phyloP scores from a whole-genome alignment of 352 stramenopile species.

The Globisporangium nunn region DNA sequence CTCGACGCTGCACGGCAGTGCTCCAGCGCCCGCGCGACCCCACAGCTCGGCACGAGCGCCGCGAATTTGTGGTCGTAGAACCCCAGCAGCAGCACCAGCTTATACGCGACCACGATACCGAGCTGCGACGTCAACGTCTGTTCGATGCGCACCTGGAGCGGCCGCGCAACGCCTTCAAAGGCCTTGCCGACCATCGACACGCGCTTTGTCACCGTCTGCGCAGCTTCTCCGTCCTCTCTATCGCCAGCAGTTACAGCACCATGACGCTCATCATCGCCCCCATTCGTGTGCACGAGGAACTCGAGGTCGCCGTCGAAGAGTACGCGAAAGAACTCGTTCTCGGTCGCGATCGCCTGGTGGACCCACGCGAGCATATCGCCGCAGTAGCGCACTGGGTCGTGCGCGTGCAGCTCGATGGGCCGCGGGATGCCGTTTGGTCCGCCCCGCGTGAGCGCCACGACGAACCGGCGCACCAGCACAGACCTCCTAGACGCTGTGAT shows the following conservation, averaged over 20 bases:
- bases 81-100: conserved; percentile 53
- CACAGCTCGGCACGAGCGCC: conserved; percentile 26
- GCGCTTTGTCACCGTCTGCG: not conserved
- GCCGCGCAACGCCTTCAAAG: conserved; percentile 53
- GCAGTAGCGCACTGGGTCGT: conserved; percentile 84
- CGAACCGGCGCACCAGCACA: conserved; percentile 67
- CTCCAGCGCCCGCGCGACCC: conserved; percentile 25
- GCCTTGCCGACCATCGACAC: conserved; percentile 46
- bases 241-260: not conserved
- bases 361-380: conserved; percentile 88
- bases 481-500: conserved; percentile 44
- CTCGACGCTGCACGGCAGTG: conserved; percentile 38
- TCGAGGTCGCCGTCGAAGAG: conserved; percentile 62
- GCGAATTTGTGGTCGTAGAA: conserved; percentile 65
- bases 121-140: conserved; percentile 50
- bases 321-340: conserved; percentile 75
- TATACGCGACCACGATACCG: conserved; percentile 52
- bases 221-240: not conserved
- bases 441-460: conserved; percentile 66
- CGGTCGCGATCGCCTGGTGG: conserved; percentile 75
- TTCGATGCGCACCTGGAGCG: conserved; percentile 57
- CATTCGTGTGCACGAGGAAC: conserved; percentile 7
- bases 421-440: conserved; percentile 65
- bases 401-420: conserved; percentile 84
- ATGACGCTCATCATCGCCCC: not conserved